Evolutionary conservation across 345 rosid species (phyloP).

Genomic region (Salix dunnii): DNA sequence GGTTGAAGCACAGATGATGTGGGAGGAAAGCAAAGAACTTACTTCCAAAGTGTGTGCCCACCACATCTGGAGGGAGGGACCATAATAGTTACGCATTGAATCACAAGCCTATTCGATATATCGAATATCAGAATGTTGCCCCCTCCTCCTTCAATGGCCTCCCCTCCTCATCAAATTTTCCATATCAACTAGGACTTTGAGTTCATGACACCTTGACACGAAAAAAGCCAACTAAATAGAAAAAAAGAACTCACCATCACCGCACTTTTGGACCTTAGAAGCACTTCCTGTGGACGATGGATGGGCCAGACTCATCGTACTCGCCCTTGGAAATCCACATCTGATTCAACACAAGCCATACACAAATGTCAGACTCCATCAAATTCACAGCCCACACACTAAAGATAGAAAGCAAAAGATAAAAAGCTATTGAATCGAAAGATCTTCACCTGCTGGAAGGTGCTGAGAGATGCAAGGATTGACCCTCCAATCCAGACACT

Average conservation of each 20-base stretch:
- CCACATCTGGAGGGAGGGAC: slow-evolving; percentile 21
- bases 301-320: slow-evolving; percentile 62
- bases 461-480: slow-evolving; percentile 69
- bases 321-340: slow-evolving; percentile 71
- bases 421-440: not conserved
- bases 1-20: slow-evolving; percentile 28
- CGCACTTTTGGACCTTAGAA: slow-evolving; percentile 34
- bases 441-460: slow-evolving; percentile 54
- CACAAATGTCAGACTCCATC: slow-evolving; percentile 1
- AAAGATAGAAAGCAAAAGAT: too few species aligned
- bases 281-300: slow-evolving; percentile 71
- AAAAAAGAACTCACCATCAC: slow-evolving; percentile 41
- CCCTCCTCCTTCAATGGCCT: slow-evolving; percentile 27
- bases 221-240: slow-evolving; percentile 44
- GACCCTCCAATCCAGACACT: slow-evolving; percentile 78
- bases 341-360: slow-evolving; percentile 21
- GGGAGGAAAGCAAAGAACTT: slow-evolving; percentile 19
- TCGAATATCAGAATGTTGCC: slow-evolving; percentile 4
- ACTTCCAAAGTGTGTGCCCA: slow-evolving; percentile 27
- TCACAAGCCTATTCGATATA: slow-evolving; percentile 18
- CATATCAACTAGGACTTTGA: slow-evolving; percentile 28
- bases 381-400: not conserved
- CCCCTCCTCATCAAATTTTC: slow-evolving; percentile 23
- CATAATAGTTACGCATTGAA: slow-evolving; percentile 5
- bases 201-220: slow-evolving; percentile 35